These are phyloP conservation scores for Aspergillus brasiliensis DNA, from an alignment of 2,329 filamentous ascomycete genomes.

Conservation along the genomic window DNA sequence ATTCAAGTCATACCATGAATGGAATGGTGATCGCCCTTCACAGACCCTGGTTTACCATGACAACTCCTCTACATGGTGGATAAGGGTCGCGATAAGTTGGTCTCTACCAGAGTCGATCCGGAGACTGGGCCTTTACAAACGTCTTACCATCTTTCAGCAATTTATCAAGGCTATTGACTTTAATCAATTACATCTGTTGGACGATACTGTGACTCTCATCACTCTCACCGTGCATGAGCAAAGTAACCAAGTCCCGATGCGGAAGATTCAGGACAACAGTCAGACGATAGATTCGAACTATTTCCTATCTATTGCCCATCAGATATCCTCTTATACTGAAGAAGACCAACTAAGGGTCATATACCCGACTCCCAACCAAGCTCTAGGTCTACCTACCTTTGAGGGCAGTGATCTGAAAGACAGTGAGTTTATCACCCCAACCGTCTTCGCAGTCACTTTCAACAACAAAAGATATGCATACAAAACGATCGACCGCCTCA, in stretches of 20 bases:
- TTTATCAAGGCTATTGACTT: slow-evolving; percentile 19
- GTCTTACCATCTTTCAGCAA: slow-evolving; percentile 5
- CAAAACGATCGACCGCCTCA: slow-evolving; percentile 16
- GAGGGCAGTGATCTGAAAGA: not conserved
- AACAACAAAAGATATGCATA: slow-evolving; percentile 9
- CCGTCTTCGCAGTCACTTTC: not conserved
- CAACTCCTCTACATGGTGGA: slow-evolving; percentile 10
- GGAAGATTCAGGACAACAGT: no score
- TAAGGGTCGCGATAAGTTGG: slow-evolving; percentile 12
- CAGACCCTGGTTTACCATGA: slow-evolving; percentile 18
- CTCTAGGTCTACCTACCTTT: not conserved
- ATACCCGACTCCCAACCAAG: not conserved
- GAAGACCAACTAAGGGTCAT: not conserved
- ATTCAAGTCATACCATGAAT: slow-evolving; percentile 7
- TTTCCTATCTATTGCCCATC: no score
- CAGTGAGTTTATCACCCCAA: not conserved
- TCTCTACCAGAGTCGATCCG: slow-evolving; percentile 10
- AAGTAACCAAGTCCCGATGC: slow-evolving; percentile 6
- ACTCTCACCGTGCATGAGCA: slow-evolving; percentile 13
- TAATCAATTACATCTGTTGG: slow-evolving; percentile 13
- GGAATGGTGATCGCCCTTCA: slow-evolving; percentile 10
- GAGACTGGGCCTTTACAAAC: not conserved
- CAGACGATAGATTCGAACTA: no score
- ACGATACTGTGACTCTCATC: slow-evolving; percentile 19
- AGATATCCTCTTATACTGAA: not conserved